Evolutionary conservation across 139 green algal genomes (phyloP), one percentile per base, ranked within the genome.

Genomic region (Chlorella sorokiniana): DNA sequence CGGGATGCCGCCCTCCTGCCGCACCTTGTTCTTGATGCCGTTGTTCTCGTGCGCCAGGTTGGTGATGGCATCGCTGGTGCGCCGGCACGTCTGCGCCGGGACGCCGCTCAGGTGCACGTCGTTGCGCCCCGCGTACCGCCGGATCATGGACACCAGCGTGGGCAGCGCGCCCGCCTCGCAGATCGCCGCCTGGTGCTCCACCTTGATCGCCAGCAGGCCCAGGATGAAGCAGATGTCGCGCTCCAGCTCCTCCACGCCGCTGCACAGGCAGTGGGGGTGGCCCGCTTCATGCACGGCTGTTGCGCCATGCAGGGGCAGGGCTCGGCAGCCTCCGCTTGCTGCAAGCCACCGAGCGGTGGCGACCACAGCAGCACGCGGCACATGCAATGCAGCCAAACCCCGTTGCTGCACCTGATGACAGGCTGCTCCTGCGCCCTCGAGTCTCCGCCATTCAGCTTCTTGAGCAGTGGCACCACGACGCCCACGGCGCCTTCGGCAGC

Each of bases 11-110:
- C 94, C 94, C 61, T 98, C 93, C 40, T 89, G 76, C 9, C 95
- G 89, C 29, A 97, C 93, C 63, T 87, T 82, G 82, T 92, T 95
- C 83, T 99, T 99, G 71, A 99, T 97, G 23, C 86, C 81, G 18
- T 93, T 88, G 81, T 99, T 99, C 74, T 99, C 96, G 83, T 99
- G 96, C 2, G 96, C 95, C 31, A 99, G 85, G 83, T 98, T 98
- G 8, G 95, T 98, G 75, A 99, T 94, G 14, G 96, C 96, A 81
- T 98, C 96, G 37, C 95, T 95, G 62, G 95, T 95, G 10, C 96
- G 86, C 14, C 96, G 86, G 63, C 61, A 86, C 35, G 84, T 89
- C 74, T 89, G 83, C 8, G 83, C 82, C 1, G 63, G n/a, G 33
- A 79, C 38, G 23, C 84, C 77, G 37, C 7, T 73, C 40, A 88